Evolutionary conservation across 2,329 filamentous ascomycete species (phyloP), one percentile per base, ranked within the genome.

Genomic region (Clarireedia sp.): DNA sequence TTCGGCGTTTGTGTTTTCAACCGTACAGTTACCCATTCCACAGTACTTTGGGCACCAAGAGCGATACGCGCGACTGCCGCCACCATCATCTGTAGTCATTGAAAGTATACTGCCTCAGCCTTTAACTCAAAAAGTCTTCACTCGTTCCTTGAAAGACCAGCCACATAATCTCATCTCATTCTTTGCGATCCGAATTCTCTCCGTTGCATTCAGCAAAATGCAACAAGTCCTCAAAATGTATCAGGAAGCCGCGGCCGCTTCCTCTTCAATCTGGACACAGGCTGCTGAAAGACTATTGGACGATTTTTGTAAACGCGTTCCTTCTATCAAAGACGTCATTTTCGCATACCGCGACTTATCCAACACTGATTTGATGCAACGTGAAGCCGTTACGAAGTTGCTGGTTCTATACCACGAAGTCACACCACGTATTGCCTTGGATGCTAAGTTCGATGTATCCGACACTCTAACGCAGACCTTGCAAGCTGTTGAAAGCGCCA

Each of bases 381-480:
- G 86, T 57, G 88, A 95, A 65, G 84, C 89, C 21, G 78, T 85
- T n/a, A 87, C 87, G 57, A 85, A 88, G 61, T 73, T 96, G 19
- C 72, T 99, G 40, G 79, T 83, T 16, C 77, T 91, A n/a, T 97
- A 95, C 71, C 95, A 95, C 68, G 84, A 91, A 67, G 78, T 88
- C 2, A 78, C 90, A 8, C 91, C 94, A 2, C 84, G 89, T 57
- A 75, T 89, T 23, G 90, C 90, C 1, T 76, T 95, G 14, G 85
- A 86, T 60, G 87, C 90, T 63, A 94, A 87, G 61, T 94, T 96
- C 65, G 94, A 97, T 66, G 86, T 95, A 3, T 94, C 92, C 0
- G 74, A 86, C 0, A 78, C 87, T 19, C 77, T 99, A 16, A 83
- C 86, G 7, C 80, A 83, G 57, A 79, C 85, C 1, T 73, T 97